phyloP scores from a whole-genome alignment of 176 grass and related monocot genomes.

The Cenchrus fungigraminus region DNA sequence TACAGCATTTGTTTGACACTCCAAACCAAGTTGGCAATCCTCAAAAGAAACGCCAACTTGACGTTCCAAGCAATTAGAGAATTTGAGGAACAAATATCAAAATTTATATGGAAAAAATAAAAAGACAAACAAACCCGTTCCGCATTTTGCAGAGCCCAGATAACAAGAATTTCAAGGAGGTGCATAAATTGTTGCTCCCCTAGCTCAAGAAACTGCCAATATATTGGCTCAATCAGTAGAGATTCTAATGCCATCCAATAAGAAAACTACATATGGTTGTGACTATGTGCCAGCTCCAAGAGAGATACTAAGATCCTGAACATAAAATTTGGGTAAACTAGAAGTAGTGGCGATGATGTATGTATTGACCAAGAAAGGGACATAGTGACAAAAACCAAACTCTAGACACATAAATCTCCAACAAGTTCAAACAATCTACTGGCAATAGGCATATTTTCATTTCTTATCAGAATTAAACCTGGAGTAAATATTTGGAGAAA shows the following conservation, averaged over 20 bases:
- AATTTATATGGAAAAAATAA: not conserved
- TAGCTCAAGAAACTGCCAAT: not conserved
- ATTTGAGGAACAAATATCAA: not conserved
- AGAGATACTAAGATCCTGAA: slow-evolving; percentile 8
- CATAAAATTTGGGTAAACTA: slow-evolving; percentile 6
- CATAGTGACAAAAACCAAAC: not conserved
- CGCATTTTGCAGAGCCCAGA: not conserved
- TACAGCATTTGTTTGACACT: not conserved
- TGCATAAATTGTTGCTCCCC: too few relatives aligned
- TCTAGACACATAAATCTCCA: not conserved
- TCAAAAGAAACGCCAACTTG: slow-evolving; percentile 1
- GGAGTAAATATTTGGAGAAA: not conserved
- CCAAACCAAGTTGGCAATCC: not conserved
- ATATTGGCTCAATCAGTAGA: not conserved
- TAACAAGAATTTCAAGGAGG: not conserved
- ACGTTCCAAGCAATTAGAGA: not conserved
- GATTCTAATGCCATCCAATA: not conserved
- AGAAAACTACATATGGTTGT: not conserved
- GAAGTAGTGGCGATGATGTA: not conserved
- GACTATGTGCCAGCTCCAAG: not conserved
- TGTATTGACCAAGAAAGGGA: not conserved
- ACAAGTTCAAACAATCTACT: not conserved
- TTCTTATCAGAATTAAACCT: not conserved
- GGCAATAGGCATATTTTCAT: slow-evolving; percentile 16
- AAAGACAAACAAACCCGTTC: not conserved